Base-by-base conservation (phyloP, 2,329 filamentous ascomycete species). In the Alternaria sp. region DNA sequence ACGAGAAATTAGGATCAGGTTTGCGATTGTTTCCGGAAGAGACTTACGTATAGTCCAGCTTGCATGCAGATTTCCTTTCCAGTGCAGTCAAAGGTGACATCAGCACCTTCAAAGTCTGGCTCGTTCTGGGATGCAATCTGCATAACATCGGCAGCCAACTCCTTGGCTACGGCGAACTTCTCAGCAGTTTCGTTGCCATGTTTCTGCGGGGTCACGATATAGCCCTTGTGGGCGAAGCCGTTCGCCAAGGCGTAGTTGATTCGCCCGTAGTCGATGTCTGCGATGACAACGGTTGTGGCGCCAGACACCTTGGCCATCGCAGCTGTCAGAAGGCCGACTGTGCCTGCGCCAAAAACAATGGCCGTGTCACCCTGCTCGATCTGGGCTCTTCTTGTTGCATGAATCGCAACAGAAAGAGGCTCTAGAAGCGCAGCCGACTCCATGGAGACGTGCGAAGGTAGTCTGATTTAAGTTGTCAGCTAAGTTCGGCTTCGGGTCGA, bases 341-440 rank as follows among this genome's bases (percentile, higher is more conserved):
- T 93, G 0, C 93, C 93, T 4, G 93, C 93, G 49, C 93, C 93
- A 83, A 96, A 95, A 21, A 97, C 89, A 4, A 96, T 90, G 15
- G 93, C 91, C 7, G 87, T 88, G 75, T 93, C 88, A 9, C 93
- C 93, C 1, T 92, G 92, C 67, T 85, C 85, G 66, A 97, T 85
- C 25, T 81, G 81, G 2, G 90, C 93, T 82, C 94, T 91, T 71
- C 88, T 88, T 63, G 90, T 89, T 70, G 96, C 93, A 82, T 97
- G 93, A 30, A 97, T 93, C 13, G 90, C 93, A 26, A 97, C 93
- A 50, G 91, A 89, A 40, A 97, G 87, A 3, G 93, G 93, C 61
- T 81, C 80, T 8, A 81, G 61, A 19, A 81, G 65, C 5, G 79
- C 79, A 15, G 79, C 80, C 26, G 79, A 75, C 45, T 81, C 80